Evolutionary conservation across 1,139 yeast genomes (phyloP), one percentile per base, ranked within the genome.

Genomic region (Taiozyma sp.): DNA sequence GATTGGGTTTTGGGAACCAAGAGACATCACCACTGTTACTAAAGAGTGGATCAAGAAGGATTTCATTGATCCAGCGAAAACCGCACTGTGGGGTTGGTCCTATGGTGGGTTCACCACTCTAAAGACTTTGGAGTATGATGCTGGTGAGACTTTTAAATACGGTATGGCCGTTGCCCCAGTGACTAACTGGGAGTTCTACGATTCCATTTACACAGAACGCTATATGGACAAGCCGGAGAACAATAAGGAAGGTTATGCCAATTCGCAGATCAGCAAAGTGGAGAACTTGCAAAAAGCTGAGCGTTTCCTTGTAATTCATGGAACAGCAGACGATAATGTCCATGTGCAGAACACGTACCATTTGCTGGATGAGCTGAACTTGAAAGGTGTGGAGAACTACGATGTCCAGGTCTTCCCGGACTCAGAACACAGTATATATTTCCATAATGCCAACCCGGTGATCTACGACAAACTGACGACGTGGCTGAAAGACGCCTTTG

Each of bases 21-120:
- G 85, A 44, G 99, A 93, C 67, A 78, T 93, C 39, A 78, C 82
- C 4, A 74, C 77, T 2, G 83, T 88, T 0, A 83, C 89, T 0
- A 73, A 81, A 49, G 74, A 74, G 45, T 88, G 85, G 71, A 76
- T 89, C 19, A 60, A 70, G 4, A 77, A 80, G 55, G 68, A 72
- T 0, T 80, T 80, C 57, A 77, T 93, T 32, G 85, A 88, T 62
- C 62, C 67, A 22, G 76, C 77, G 3, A 76, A 73, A 47, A 81
- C 88, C n/a, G 96, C 97, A 0, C 76, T 88, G 46, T 95, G 99
- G 96, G 96, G 96, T n/a, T 88, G 96, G 96, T 83, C 91, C 4
- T 88, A 87, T 62, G 96, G 96, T 47, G 96, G 95, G 0, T 88
- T 81, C 65, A 74, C 85, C 51, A 85, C 96, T 0, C 69, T 88